A percentile compares a stretch with the other conserved stretches of the same genome.
Evolutionary conservation across 345 rosid species (phyloP).

Genomic region (Populus deltoides): DNA sequence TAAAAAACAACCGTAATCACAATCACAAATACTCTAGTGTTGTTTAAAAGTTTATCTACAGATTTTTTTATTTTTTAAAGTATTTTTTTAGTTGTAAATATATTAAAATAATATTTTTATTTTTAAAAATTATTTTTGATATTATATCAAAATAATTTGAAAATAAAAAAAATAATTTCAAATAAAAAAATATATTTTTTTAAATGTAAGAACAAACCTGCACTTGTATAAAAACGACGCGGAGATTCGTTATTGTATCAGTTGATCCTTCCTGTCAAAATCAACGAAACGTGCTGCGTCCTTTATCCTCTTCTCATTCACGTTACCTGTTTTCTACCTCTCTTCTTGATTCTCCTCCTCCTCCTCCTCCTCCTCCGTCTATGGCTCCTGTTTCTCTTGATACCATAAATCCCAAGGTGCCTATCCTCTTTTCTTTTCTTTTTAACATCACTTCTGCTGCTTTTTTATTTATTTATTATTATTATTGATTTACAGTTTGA

Average conservation of each 20-base stretch:
- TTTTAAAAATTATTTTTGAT: too few species aligned
- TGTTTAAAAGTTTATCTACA: too few species aligned
- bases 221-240: constrained; percentile 33
- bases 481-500: constrained; percentile 7
- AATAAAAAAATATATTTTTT: too few species aligned
- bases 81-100: too few species aligned
- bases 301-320: constrained; percentile 8
- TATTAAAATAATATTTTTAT: too few species aligned
- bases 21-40: too few species aligned
- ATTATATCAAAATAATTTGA: too few species aligned
- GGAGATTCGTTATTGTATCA: constrained; percentile 54
- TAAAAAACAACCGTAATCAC: too few species aligned
- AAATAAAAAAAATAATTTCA: too few species aligned
- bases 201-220: too few species aligned
- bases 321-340: constrained; percentile 50
- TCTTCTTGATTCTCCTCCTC: constrained; percentile 21
- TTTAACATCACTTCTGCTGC: background rate
- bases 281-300: constrained; percentile 4
- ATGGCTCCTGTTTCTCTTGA: constrained; percentile 38
- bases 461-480: too few species aligned
- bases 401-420: constrained; percentile 77
- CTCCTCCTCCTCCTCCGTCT: constrained; percentile 28
- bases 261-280: constrained; percentile 28
- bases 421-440: background rate
- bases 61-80: too few species aligned